Percentiles rank a stretch among this genome's conserved stretches.
Conservation (phyloP, 306 rosid genomes). For the Comarum palustre region DNA sequence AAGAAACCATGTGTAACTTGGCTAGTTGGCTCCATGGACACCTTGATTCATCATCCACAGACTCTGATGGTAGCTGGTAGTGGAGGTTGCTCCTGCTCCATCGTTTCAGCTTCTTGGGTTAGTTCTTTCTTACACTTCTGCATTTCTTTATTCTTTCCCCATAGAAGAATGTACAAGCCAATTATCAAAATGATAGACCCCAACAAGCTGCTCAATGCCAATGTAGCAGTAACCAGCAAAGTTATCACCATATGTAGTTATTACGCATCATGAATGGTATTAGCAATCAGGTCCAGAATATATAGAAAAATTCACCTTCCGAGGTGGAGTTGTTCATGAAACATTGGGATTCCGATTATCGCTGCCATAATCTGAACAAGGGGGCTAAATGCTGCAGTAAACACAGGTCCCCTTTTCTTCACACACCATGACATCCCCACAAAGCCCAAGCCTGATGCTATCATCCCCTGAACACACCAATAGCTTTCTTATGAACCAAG, state of each 20-base stretch:
- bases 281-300: not conserved
- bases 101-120: conserved; percentile 40
- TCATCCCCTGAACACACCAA: conserved; percentile 54
- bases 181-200: conserved; percentile 73
- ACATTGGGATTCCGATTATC: conserved; percentile 66
- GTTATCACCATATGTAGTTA: not conserved
- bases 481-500: not conserved
- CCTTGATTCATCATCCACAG: conserved; percentile 38
- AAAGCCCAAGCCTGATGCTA: conserved; percentile 77
- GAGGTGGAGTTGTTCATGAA: conserved; percentile 69
- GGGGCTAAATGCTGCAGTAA: conserved; percentile 91
- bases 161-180: conserved; percentile 76
- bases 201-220: conserved; percentile 41
- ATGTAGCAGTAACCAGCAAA: conserved; percentile 15
- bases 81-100: conserved; percentile 46
- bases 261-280: not conserved
- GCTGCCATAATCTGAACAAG: conserved; percentile 83
- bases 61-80: conserved; percentile 37
- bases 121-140: conserved; percentile 34
- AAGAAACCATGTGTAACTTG: conserved; percentile 3
- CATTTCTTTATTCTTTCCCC: conserved; percentile 86
- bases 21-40: conserved; percentile 23
- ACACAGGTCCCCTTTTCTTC: conserved; percentile 85
- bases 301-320: conserved; percentile 53
- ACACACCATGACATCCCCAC: conserved; percentile 99